phyloP scores from a whole-genome alignment of 495 filamentous ascomycete species.

The Penicillium subrubescens region DNA sequence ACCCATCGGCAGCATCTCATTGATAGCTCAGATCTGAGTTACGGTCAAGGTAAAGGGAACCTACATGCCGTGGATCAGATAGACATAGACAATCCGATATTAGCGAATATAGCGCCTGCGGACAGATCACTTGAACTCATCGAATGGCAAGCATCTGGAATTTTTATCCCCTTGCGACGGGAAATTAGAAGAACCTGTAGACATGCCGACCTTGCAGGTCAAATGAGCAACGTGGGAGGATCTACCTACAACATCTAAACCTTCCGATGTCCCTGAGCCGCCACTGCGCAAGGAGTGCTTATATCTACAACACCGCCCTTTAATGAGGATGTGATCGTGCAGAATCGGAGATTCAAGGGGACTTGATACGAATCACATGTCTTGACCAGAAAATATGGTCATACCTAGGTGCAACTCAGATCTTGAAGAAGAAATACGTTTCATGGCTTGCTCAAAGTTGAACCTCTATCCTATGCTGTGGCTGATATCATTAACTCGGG shows the following conservation, averaged over 20 bases:
- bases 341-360: slow-evolving; percentile 14
- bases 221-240: slow-evolving; percentile 12
- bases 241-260: background rate
- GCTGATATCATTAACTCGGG: background rate
- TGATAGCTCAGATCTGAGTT: slow-evolving; percentile 4
- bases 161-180: slow-evolving; percentile 13
- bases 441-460: background rate
- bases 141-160: background rate
- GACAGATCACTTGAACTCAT: background rate
- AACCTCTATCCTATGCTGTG: background rate
- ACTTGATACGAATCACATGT: slow-evolving; percentile 7
- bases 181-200: slow-evolving; percentile 2
- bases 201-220: background rate
- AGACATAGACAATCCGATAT: background rate
- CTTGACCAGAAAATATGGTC: slow-evolving; percentile 11
- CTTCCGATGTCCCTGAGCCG: slow-evolving; percentile 2
- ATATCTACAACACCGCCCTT: slow-evolving; percentile 11
- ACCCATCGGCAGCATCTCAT: slow-evolving; percentile 1
- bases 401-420: background rate
- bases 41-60: background rate
- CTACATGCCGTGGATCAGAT: slow-evolving; percentile 13
- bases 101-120: background rate
- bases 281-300: slow-evolving; percentile 16
- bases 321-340: slow-evolving; percentile 14
- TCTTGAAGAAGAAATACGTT: slow-evolving; percentile 9